Evolutionary conservation across 2,329 filamentous ascomycete genomes (phyloP).

Genomic region (Trichoderma sp.): DNA sequence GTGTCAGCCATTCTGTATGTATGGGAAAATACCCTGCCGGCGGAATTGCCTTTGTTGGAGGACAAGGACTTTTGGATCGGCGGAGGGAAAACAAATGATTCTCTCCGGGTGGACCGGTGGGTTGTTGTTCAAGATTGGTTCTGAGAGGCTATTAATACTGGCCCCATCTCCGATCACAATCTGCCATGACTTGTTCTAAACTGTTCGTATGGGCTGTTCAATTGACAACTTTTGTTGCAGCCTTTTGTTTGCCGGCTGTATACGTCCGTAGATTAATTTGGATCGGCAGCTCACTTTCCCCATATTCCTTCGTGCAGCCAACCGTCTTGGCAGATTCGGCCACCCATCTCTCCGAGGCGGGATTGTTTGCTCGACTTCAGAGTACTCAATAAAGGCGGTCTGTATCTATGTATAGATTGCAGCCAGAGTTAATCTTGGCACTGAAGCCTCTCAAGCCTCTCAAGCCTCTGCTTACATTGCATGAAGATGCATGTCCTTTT

Average conservation of each 20-base stretch:
- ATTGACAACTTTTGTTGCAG: background rate
- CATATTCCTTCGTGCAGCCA: background rate
- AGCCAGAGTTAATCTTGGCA: too few species aligned
- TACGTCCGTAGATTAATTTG: background rate
- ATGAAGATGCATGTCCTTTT: background rate
- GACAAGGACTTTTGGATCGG: background rate
- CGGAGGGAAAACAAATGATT: background rate
- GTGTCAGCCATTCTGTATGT: background rate
- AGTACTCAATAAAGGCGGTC: background rate
- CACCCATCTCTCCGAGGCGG: background rate
- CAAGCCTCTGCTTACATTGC: background rate
- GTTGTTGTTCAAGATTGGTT: background rate
- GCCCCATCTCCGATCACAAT: background rate
- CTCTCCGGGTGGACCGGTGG: background rate
- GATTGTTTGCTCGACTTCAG: background rate
- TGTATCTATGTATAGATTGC: background rate
- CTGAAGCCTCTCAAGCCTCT: background rate
- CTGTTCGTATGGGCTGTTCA: background rate
- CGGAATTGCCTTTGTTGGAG: conserved; percentile 3
- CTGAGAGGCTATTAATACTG: background rate
- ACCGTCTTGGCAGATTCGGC: background rate
- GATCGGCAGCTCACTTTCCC: background rate
- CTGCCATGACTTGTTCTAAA: background rate
- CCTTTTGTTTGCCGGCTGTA: background rate
- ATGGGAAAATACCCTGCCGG: background rate